A percentile compares a stretch with the other conserved stretches of the same genome.
Evolutionary conservation across 257 asterid genomes (phyloP).

Genomic region (Thymus quinquecostatus): DNA sequence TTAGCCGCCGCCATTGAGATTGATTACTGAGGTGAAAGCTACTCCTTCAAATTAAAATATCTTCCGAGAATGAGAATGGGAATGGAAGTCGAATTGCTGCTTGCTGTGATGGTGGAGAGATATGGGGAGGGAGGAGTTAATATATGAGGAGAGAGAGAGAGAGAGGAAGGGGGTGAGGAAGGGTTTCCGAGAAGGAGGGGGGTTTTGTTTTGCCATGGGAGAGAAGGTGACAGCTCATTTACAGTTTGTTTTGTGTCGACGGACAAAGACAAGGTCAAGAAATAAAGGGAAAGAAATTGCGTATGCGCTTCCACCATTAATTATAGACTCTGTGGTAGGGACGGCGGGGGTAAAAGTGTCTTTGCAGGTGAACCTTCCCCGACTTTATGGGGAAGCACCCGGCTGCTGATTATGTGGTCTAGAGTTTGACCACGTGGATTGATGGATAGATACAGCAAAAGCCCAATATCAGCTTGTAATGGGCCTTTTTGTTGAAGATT

Average conservation of each 20-base stretch:
- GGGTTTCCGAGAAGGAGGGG: constrained; percentile 39
- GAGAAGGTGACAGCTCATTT: constrained; percentile 34
- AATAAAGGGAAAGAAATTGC: constrained; percentile 29
- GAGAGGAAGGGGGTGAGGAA: constrained; percentile 3
- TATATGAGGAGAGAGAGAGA: constrained; percentile 22
- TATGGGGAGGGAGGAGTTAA: constrained; percentile 15
- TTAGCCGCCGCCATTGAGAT: constrained; percentile 38
- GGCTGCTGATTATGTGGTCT: not conserved
- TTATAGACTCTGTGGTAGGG: not conserved
- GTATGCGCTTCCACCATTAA: constrained; percentile 16
- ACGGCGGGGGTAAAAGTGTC: not conserved
- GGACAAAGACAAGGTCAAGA: constrained; percentile 21
- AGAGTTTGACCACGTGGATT: not conserved
- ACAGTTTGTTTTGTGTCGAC: constrained; percentile 20
- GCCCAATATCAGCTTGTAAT: too few relatives aligned
- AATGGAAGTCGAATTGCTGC: constrained; percentile 3
- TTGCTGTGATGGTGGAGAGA: constrained; percentile 10
- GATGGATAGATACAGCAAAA: too few relatives aligned
- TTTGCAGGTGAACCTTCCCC: not conserved
- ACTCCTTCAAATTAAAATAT: too few relatives aligned
- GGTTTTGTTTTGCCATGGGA: not conserved
- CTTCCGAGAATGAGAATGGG: not conserved
- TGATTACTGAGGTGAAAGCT: not conserved
- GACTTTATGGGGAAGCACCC: not conserved
- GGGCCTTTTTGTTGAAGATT: too few relatives aligned